Conservation (phyloP, 2,329 filamentous ascomycete species). For the Emmonsia crescens region DNA sequence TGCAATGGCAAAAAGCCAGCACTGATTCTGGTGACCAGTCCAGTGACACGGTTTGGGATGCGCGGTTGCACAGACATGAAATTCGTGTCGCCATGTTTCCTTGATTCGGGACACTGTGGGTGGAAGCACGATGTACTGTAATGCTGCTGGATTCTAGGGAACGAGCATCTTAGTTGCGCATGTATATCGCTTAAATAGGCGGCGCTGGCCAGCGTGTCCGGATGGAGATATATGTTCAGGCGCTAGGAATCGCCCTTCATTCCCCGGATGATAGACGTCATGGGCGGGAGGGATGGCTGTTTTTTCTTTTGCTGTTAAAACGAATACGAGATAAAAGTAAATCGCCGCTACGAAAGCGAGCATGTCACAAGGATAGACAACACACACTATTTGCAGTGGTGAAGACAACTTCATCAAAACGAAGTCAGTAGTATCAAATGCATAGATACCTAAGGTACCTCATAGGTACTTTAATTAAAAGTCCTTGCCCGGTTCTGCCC, state of each 20-base stretch:
- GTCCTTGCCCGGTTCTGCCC: no score
- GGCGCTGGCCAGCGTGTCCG: neutral
- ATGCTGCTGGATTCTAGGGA: neutral
- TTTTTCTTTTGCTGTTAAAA: neutral
- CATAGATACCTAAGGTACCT: no score
- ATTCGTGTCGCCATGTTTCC: constrained; percentile 12
- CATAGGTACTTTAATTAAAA: no score
- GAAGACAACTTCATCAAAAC: neutral
- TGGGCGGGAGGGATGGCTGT: neutral
- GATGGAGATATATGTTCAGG: neutral
- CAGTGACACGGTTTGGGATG: constrained; percentile 18
- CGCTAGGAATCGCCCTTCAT: no score
- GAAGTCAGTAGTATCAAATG: neutral
- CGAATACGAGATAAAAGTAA: neutral
- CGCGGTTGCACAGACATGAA: constrained; percentile 22
- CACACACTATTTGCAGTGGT: neutral
- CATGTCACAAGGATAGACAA: neutral
- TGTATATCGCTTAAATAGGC: neutral
- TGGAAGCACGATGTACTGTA: neutral
- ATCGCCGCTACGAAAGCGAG: neutral
- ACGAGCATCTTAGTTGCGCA: neutral
- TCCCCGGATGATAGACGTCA: neutral
- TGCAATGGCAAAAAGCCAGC: constrained; percentile 43
- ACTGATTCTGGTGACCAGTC: constrained; percentile 9
- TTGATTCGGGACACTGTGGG: neutral